Evolutionary conservation across 805 yeast species (phyloP), one percentile per base, ranked within the genome.

Genomic region (Candida krabiensis): DNA sequence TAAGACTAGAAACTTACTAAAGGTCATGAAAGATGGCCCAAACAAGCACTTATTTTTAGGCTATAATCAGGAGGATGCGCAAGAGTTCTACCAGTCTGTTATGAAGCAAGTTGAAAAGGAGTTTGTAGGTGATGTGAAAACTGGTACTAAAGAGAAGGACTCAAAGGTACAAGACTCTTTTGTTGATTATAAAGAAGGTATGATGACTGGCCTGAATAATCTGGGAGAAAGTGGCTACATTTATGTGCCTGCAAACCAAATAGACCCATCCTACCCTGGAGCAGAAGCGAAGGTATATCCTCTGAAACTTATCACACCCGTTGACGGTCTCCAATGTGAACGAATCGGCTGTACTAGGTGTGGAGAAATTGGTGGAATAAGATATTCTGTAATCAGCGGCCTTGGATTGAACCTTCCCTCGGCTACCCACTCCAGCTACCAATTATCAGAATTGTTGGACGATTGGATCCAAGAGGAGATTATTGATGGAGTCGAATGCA

Each of bases 21-120:
- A 75, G 53, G 74, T 77, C 4, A 83, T 86, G 87, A 75, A 84
- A 4, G 83, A 83, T 53, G 85, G 87, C 0, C 90, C 93, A 11
- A 82, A 80, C 49, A 84, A 80, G 54, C 83, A 82, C 56, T 75
- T 88, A 43, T 79, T 89, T 50, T 63, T 79, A 38, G 93, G 96
- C 2, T 87, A 87, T 56, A 88, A 86, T 55, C 98, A 90, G 64
- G 96, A 90, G 60, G 98, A 90, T 65, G 97, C 97, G 0, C 96
- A 90, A 62, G 98, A 90, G 60, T 90, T 90, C 55, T 90, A 90
- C 66, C 97, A 90, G 58, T 72, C 82, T 35, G 73, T 85, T 2
- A 69, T 86, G 71, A 70, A 75, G 28, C 77, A 83, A 40, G 65
- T 86, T 22, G 95, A 86, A 53, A 67, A 67, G 28, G 86, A 81